These are phyloP conservation scores for Acmispon strigosus DNA, from an alignment of 306 rosid species.

Conservation along the genomic window DNA sequence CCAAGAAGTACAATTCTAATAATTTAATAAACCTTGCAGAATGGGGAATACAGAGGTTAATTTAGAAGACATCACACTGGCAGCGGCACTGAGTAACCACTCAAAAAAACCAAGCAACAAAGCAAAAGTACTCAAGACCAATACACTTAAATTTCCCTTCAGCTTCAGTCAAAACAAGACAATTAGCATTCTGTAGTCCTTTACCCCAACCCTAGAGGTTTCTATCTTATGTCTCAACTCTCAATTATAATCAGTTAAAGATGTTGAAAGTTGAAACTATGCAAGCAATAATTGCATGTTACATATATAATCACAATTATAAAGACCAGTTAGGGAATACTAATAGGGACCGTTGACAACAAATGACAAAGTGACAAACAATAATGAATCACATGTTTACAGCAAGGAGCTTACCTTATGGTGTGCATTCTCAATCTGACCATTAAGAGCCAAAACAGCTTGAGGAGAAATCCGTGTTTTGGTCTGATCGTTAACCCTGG, in stretches of 20 bases:
- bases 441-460: conserved; percentile 55
- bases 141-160: no score
- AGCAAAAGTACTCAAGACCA: neutral
- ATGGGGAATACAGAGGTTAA: neutral
- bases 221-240: neutral
- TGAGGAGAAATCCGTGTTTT: conserved; percentile 45
- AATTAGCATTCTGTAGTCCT: neutral
- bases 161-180: no score
- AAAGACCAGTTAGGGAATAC: neutral
- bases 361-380: conserved; percentile 2
- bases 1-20: neutral
- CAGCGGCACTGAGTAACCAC: neutral
- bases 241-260: neutral
- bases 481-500: conserved; percentile 65
- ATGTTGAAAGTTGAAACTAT: neutral
- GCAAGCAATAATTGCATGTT: neutral
- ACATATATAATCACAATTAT: neutral
- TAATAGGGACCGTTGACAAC: neutral
- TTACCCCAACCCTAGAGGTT: neutral
- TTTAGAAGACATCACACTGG: neutral
- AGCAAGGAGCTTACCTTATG: conserved; percentile 40
- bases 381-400: conserved; percentile 11
- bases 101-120: neutral
- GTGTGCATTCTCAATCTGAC: conserved; percentile 54
- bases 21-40: neutral